A percentile compares a stretch with the other conserved stretches of the same genome.
Conservation (phyloP, 225 moss, liverwort and hornwort genomes). For the Ulota crispa region DNA sequence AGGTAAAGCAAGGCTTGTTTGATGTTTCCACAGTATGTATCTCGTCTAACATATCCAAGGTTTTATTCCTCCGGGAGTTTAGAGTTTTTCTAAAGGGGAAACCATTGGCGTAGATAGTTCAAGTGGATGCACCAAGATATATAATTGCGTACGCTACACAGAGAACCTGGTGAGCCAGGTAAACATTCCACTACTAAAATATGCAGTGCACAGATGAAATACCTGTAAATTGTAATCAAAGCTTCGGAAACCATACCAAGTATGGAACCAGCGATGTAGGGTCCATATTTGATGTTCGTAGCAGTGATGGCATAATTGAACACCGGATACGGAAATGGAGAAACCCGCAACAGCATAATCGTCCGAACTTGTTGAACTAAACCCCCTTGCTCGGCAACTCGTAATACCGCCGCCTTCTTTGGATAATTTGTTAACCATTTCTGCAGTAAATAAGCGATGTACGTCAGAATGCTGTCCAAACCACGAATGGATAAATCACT, state of each 20-base stretch:
- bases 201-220: neutral
- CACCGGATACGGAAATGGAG: conserved; percentile 85
- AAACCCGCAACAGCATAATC: conserved; percentile 75
- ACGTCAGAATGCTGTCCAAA: conserved; percentile 12
- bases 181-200: neutral
- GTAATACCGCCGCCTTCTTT: conserved; percentile 81
- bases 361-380: conserved; percentile 77
- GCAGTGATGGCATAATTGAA: conserved; percentile 94
- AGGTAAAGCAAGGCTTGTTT: neutral
- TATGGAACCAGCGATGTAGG: conserved; percentile 88
- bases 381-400: conserved; percentile 87
- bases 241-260: conserved; percentile 92
- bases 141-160: neutral
- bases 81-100: neutral
- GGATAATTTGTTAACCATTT: conserved; percentile 76
- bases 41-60: neutral
- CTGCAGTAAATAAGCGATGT: conserved; percentile 29
- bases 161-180: neutral
- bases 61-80: neutral
- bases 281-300: conserved; percentile 74
- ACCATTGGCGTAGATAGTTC: neutral
- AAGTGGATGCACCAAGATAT: neutral
- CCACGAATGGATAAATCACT: neutral
- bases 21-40: neutral
- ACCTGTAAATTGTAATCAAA: conserved; percentile 96